A percentile compares a stretch with the other conserved stretches of the same genome.
phyloP scores from a whole-genome alignment of 2,329 filamentous ascomycete genomes.

The Penicillium brevicompactum region DNA sequence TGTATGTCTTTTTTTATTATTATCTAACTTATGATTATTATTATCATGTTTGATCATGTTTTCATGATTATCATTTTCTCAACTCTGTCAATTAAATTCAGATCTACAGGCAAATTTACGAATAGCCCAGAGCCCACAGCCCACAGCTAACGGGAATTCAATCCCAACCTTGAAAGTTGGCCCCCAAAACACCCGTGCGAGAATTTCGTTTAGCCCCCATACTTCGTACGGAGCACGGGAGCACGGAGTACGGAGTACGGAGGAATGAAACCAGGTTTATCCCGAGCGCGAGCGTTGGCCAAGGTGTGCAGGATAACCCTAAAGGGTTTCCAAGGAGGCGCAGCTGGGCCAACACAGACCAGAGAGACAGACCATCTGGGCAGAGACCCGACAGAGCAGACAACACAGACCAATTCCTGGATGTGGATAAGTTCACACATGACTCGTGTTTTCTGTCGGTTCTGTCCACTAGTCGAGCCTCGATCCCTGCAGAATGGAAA shows the following conservation, averaged over 20 bases:
- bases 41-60: neutral
- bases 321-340: neutral
- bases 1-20: neutral
- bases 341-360: neutral
- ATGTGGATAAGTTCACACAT: neutral
- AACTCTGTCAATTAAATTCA: neutral
- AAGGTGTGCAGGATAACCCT: neutral
- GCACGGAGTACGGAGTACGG: no score
- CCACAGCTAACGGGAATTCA: no score
- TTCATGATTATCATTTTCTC: neutral
- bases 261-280: neutral
- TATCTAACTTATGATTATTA: neutral
- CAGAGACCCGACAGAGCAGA: no score
- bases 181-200: constrained; percentile 11
- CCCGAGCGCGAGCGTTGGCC: neutral
- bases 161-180: neutral
- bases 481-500: neutral
- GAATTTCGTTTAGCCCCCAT: constrained; percentile 3
- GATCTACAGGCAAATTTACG: neutral
- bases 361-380: no score
- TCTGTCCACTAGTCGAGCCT: neutral
- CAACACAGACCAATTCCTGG: neutral
- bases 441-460: neutral
- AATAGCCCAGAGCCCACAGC: no score
- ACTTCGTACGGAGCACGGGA: no score